Base-by-base conservation (phyloP, 2,329 filamentous ascomycete genomes). In the Aaosphaeria pasadenensis region DNA sequence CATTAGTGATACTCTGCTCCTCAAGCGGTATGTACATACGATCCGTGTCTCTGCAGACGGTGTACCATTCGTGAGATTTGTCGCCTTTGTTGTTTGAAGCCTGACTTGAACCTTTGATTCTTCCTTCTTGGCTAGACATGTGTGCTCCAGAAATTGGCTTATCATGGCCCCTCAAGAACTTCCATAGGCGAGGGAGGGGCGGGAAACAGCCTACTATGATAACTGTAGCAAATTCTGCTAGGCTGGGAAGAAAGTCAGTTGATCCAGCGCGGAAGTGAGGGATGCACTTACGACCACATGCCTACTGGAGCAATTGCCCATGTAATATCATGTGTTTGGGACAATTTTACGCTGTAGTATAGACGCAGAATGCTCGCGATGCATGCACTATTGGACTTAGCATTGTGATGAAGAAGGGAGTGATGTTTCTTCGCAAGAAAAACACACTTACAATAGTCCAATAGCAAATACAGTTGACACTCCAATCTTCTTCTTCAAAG, bases 401-500 rank as follows among this genome's bases (percentile, higher is more conserved):
- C 17, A 24, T 24, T 24, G 17, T 24, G 3, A 24, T 24, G 17
- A 24, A 3, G 17, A 24, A 24, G 17, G 17, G 17, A 24, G 51
- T 58, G 31, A 24, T 11, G 28, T 4, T 29, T 11, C 11, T 44
- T 7, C 47, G 47, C 31, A 36, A 24, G 17, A 24, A 24, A 24
- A 24, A 24, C 17, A 24, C 17, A 24, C 17, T 24, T 24, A 24
- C 17, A 56, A 39, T 5, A 13, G 9, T 5, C 54, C 51, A 1
- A 45, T 48, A 3, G 41, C 51, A 28, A 59, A 59, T 11, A 59
- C 44, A 1, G 53, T 51, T 9, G 55, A 58, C 13, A 69, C 60
- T 11, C 57, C 63, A 11, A 69, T n/a, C 41, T 69, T 71, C 6
- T 43, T 30, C 5, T 64, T 58, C 52, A 70, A 63, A 13, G 62